phyloP scores from a whole-genome alignment of 345 rosid species.

The Erucastrum elatum region DNA sequence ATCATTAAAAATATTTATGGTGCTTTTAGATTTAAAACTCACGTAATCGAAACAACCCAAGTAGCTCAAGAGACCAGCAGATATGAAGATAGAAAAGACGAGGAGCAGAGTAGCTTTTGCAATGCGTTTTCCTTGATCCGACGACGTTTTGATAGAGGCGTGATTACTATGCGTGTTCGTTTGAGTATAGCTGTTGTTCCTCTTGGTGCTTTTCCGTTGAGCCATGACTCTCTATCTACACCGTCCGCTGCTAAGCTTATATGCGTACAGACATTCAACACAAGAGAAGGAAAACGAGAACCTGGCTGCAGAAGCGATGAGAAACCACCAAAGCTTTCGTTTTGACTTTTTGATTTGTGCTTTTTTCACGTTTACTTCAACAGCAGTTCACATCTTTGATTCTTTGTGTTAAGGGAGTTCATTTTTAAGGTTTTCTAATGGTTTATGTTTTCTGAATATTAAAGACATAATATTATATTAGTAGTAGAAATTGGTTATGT shows the following conservation, averaged over 20 bases:
- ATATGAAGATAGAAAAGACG: constrained; percentile 20
- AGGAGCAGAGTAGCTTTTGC: constrained; percentile 34
- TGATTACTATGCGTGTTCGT: not conserved
- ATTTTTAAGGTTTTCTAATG: not conserved
- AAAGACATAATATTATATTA: not conserved
- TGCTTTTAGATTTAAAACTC: constrained; percentile 8
- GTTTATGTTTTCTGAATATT: not conserved
- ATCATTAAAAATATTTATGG: not conserved
- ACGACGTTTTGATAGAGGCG: constrained; percentile 10
- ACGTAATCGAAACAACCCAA: constrained; percentile 32
- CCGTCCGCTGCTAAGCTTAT: constrained; percentile 1
- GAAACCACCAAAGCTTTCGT: not conserved
- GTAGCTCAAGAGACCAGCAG: constrained; percentile 33
- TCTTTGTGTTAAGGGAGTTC: constrained; percentile 20
- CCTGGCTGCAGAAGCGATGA: not conserved
- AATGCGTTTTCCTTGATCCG: constrained; percentile 30
- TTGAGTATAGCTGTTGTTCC: constrained; percentile 28
- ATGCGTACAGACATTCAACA: not conserved
- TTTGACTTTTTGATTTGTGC: not conserved
- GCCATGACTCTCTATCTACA: constrained; percentile 14
- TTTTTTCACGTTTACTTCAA: constrained; percentile 28
- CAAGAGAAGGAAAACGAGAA: constrained; percentile 13
- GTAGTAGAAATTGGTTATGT: not conserved
- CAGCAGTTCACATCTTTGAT: constrained; percentile 13
- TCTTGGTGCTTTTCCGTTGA: constrained; percentile 29